phyloP scores from a whole-genome alignment of 495 filamentous ascomycete species.

The Pyronema domesticum region DNA sequence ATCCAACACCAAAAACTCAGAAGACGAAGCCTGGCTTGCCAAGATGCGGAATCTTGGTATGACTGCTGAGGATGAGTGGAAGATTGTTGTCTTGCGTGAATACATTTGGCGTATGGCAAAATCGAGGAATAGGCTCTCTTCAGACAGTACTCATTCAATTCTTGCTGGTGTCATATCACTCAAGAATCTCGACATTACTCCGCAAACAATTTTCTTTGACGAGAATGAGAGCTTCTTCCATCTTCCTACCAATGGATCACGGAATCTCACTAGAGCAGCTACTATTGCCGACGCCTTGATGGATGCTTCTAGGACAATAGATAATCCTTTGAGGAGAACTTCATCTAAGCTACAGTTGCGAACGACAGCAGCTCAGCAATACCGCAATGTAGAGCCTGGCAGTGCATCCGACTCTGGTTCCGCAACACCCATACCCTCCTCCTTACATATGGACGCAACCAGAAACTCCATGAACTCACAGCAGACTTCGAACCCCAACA shows the following conservation, averaged over 20 bases:
- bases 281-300: constrained; percentile 82
- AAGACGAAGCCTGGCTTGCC: constrained; percentile 80
- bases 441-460: constrained; percentile 1
- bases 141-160: constrained; percentile 27
- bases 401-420: constrained; percentile 12
- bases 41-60: constrained; percentile 72
- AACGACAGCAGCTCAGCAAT: constrained; percentile 1
- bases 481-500: constrained; percentile 11
- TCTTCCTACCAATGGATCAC: constrained; percentile 6
- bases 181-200: constrained; percentile 50
- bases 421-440: constrained; percentile 9
- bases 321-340: constrained; percentile 43
- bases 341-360: constrained; percentile 21
- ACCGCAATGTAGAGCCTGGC: background rate
- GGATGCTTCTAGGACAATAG: constrained; percentile 80
- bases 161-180: constrained; percentile 55
- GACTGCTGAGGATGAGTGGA: constrained; percentile 68
- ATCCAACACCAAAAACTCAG: constrained; percentile 6
- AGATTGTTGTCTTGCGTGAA: constrained; percentile 67
- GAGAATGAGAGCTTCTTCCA: constrained; percentile 33
- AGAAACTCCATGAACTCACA: constrained; percentile 11
- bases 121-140: constrained; percentile 43
- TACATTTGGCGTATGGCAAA: constrained; percentile 77
- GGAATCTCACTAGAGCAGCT: constrained; percentile 35
- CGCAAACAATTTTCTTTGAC: constrained; percentile 85